Percentiles rank a stretch among this genome's conserved stretches.
Conservation (phyloP, 129 eudicot species). For the Ambrosia artemisiifolia region DNA sequence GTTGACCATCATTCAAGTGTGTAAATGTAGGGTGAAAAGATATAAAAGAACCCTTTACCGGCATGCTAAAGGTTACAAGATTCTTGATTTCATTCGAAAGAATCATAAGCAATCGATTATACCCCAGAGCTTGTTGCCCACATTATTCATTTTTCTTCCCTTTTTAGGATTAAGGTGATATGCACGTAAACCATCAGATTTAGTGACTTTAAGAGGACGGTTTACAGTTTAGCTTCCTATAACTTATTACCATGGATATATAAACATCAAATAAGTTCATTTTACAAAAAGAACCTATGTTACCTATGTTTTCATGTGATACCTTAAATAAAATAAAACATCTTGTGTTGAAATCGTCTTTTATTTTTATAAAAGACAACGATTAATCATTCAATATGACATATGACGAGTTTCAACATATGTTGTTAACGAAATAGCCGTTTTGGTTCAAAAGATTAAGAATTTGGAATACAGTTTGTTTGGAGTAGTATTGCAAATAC, state of each 20-base stretch:
- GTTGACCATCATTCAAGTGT: conserved; percentile 40
- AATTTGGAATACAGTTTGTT: background rate
- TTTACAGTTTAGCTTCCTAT: background rate
- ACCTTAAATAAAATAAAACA: background rate
- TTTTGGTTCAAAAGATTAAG: background rate
- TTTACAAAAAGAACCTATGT: background rate
- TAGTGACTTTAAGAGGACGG: background rate
- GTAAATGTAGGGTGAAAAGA: conserved; percentile 20
- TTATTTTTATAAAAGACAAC: background rate
- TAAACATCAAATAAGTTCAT: background rate
- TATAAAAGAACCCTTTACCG: conserved; percentile 26
- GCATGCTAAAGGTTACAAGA: conserved; percentile 32
- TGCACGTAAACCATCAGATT: background rate
- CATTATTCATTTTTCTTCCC: background rate
- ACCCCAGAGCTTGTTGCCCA: conserved; percentile 14
- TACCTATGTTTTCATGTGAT: background rate
- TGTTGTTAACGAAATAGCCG: background rate
- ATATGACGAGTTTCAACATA: background rate
- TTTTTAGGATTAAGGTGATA: background rate
- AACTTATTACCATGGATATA: background rate
- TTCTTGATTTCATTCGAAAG: conserved; percentile 36
- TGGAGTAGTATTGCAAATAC: background rate
- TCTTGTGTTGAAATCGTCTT: background rate
- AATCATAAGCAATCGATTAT: conserved; percentile 28
- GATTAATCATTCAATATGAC: background rate